Conservation (phyloP, 805 yeast species). For the Hanseniaspora taiwanica region DNA sequence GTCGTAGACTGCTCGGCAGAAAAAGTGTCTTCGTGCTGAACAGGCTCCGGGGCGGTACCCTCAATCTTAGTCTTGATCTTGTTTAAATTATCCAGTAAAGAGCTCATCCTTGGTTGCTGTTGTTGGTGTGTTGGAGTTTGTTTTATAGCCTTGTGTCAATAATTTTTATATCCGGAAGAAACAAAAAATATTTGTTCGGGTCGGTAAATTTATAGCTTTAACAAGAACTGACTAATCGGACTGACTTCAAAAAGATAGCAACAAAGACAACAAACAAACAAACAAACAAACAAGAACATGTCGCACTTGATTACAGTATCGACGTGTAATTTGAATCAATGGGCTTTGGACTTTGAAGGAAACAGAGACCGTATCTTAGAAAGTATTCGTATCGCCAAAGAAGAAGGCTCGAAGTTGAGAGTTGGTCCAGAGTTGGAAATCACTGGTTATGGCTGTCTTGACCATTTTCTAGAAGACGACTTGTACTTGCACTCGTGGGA, state of each 20-base stretch:
- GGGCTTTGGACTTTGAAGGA: constrained; percentile 98
- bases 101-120: neutral
- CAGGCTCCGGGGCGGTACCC: neutral
- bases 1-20: no score
- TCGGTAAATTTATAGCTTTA: no score
- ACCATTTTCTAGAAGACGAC: constrained; percentile 87
- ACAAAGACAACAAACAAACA: neutral
- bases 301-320: constrained; percentile 81
- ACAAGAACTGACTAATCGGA: no score
- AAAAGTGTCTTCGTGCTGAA: neutral
- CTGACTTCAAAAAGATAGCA: neutral
- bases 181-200: no score
- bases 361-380: constrained; percentile 82
- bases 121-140: neutral
- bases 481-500: constrained; percentile 89
- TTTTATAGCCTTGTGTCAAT: neutral
- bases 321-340: constrained; percentile 91
- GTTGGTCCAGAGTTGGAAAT: constrained; percentile 97
- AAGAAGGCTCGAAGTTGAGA: constrained; percentile 61
- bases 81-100: constrained; percentile 1
- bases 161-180: no score
- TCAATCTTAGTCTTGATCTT: neutral
- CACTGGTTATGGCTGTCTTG: constrained; percentile 89
- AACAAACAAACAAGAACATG: constrained; percentile 30
- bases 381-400: constrained; percentile 67